These are phyloP conservation scores for Globisporangium nodosum DNA, from an alignment of 352 stramenopile genomes.

Conservation along the genomic window DNA sequence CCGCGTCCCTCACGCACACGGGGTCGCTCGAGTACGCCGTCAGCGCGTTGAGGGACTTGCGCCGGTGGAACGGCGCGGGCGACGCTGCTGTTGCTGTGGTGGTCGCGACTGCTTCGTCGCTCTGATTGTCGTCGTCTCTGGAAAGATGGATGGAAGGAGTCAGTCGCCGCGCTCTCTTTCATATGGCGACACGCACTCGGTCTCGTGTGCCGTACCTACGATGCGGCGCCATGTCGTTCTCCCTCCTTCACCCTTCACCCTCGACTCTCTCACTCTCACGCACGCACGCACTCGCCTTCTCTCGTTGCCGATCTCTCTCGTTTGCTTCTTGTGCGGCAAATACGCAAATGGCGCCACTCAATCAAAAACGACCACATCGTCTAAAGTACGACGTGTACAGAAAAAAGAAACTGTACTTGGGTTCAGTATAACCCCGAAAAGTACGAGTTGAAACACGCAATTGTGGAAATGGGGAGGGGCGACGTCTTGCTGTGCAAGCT, in stretches of 20 bases:
- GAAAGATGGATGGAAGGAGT: neutral
- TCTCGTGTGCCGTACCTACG: neutral
- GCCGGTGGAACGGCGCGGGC: neutral
- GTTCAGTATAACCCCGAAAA: neutral
- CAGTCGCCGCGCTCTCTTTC: neutral
- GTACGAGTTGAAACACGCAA: neutral
- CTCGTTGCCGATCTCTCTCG: no score
- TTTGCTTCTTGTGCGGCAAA: neutral
- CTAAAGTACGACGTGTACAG: neutral
- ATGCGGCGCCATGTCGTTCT: neutral
- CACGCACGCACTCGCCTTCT: neutral
- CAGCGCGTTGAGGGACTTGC: conserved; percentile 7
- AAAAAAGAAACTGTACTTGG: neutral
- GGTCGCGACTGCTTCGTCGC: neutral
- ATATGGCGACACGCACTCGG: neutral
- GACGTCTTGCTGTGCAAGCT: no score
- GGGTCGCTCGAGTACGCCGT: conserved; percentile 3
- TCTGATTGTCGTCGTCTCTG: conserved; percentile 13
- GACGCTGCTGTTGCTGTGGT: neutral
- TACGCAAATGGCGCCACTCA: neutral
- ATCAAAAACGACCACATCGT: neutral
- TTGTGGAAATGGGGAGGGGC: no score
- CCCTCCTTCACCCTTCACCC: no score
- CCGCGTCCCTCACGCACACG: conserved; percentile 2
- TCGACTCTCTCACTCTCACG: neutral